These are phyloP conservation scores for Chaetomium strumarium DNA, from an alignment of 2,329 filamentous ascomycete species.

Conservation along the genomic window DNA sequence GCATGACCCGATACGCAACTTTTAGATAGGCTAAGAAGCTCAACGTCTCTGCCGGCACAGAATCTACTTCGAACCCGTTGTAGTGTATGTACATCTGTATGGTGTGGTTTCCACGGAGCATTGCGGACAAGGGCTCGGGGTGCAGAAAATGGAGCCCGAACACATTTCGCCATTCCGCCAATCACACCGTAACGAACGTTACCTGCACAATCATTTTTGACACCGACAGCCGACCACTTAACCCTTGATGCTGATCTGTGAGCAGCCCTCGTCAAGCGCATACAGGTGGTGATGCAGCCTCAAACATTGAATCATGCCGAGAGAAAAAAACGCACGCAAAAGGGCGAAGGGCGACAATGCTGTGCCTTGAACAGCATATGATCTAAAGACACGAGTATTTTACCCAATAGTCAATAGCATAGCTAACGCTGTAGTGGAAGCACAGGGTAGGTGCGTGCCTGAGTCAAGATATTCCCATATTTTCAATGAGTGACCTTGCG, in stretches of 20 bases:
- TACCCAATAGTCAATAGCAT: neutral
- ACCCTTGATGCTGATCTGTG: no score
- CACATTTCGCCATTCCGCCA: conserved; percentile 9
- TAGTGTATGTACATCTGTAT: no score
- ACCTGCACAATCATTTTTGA: no score
- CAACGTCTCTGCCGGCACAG: no score
- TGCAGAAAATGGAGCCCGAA: conserved; percentile 2
- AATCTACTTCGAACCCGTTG: no score
- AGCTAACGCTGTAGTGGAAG: no score
- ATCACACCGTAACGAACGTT: neutral
- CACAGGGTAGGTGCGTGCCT: neutral
- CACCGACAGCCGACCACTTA: neutral
- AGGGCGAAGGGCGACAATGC: neutral
- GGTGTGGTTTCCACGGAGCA: no score
- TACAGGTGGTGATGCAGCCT: conserved; percentile 5
- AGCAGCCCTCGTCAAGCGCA: neutral
- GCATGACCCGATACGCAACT: neutral
- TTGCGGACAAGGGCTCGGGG: neutral
- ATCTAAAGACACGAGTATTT: neutral
- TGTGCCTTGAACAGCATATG: neutral
- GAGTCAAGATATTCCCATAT: no score
- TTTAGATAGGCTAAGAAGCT: no score
- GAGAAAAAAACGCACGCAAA: neutral
- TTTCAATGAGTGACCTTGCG: no score
- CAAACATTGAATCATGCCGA: neutral